These are phyloP conservation scores for Physcia stellaris DNA, from an alignment of 495 filamentous ascomycete genomes.

Conservation along the genomic window DNA sequence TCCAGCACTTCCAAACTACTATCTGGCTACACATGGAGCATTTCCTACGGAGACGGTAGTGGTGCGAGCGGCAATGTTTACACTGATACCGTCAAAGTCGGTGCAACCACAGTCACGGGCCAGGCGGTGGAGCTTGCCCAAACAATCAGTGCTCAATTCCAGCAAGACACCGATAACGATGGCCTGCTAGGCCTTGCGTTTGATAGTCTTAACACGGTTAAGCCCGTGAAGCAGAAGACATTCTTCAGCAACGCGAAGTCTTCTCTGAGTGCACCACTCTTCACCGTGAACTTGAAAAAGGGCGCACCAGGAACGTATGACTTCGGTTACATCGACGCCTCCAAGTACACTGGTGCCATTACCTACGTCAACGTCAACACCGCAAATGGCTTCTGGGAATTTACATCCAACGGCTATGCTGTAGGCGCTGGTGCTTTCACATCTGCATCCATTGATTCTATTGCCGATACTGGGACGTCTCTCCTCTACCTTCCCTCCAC, in stretches of 20 bases:
- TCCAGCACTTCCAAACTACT: conserved; percentile 35
- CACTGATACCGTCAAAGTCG: conserved; percentile 54
- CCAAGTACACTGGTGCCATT: conserved; percentile 49
- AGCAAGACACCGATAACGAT: conserved; percentile 43
- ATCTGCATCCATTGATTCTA: conserved; percentile 29
- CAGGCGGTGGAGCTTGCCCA: conserved; percentile 62
- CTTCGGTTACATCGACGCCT: conserved; percentile 57
- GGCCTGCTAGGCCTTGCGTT: conserved; percentile 65
- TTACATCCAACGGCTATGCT: conserved; percentile 47
- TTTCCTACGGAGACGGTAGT: conserved; percentile 61
- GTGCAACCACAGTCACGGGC: conserved; percentile 41
- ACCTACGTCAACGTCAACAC: conserved; percentile 45
- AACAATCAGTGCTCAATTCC: conserved; percentile 46
- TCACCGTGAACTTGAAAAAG: conserved; percentile 55
- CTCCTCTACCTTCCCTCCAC: conserved; percentile 46
- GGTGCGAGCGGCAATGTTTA: conserved; percentile 53
- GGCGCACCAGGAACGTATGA: conserved; percentile 52
- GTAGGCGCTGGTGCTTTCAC: conserved; percentile 35
- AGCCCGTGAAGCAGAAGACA: conserved; percentile 46
- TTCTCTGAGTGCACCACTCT: conserved; percentile 44
- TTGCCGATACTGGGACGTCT: conserved; percentile 61
- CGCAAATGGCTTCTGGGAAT: conserved; percentile 56
- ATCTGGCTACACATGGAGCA: conserved; percentile 45
- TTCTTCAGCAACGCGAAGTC: conserved; percentile 60
- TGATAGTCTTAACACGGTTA: conserved; percentile 54